Conservation (phyloP, 83 land plant genomes). For the Thuja plicata region DNA sequence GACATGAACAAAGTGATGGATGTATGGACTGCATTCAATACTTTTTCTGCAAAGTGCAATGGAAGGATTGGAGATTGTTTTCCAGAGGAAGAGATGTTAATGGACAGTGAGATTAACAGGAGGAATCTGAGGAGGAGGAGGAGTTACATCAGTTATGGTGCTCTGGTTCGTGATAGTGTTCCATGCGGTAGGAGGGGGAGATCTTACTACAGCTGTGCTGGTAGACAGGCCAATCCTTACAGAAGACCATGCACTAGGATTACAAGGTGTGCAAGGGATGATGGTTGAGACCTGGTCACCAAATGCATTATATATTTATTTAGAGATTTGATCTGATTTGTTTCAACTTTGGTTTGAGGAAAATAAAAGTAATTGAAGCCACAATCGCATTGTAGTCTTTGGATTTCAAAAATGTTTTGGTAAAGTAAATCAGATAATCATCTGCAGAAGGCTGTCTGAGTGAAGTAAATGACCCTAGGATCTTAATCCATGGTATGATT, state of each 20-base stretch:
- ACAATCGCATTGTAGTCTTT: neutral
- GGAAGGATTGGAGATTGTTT: constrained; percentile 33
- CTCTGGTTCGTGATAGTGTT: constrained; percentile 31
- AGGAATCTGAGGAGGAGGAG: constrained; percentile 27
- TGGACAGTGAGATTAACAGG: constrained; percentile 47
- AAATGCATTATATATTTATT: neutral
- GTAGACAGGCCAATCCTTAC: constrained; percentile 49
- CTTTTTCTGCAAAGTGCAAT: neutral
- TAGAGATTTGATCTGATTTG: neutral
- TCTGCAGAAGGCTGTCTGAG: no score
- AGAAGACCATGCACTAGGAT: constrained; percentile 40
- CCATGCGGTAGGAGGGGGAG: constrained; percentile 38
- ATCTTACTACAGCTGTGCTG: constrained; percentile 51
- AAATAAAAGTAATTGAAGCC: neutral
- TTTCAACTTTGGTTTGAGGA: neutral
- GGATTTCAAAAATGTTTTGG: neutral
- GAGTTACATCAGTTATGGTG: constrained; percentile 47
- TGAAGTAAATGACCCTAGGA: no score
- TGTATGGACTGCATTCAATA: neutral
- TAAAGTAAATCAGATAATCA: no score
- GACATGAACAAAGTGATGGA: neutral
- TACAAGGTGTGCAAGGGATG: constrained; percentile 30
- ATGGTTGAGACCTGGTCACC: neutral
- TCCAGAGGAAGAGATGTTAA: constrained; percentile 22
- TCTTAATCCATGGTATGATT: no score